phyloP scores from a whole-genome alignment of 345 rosid genomes.

The Pelargonium nanum region DNA sequence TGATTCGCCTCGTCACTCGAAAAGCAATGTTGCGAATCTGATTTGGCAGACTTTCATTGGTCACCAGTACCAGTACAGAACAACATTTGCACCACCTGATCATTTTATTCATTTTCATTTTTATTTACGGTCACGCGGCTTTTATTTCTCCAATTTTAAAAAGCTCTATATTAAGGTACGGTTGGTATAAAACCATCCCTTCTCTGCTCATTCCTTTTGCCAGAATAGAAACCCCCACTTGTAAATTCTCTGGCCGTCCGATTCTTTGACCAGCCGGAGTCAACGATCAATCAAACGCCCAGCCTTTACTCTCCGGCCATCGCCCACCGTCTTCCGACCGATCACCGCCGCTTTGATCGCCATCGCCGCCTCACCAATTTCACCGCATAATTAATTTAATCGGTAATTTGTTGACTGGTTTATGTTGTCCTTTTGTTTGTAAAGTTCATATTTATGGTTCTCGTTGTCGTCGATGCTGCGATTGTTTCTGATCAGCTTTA shows the following conservation, averaged over 20 bases:
- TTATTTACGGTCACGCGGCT: too few relatives aligned
- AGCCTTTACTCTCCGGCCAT: too few relatives aligned
- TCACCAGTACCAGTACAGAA: not conserved
- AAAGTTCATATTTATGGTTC: too few relatives aligned
- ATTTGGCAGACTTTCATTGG: not conserved
- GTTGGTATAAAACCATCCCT: not conserved
- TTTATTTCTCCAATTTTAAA: too few relatives aligned
- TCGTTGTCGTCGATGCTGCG: not conserved
- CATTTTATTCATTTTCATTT: too few relatives aligned
- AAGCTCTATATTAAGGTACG: not conserved
- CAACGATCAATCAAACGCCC: not conserved
- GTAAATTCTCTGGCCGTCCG: not conserved
- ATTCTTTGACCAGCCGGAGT: not conserved
- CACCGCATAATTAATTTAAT: not conserved
- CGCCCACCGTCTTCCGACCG: not conserved
- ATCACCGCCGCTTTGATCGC: not conserved
- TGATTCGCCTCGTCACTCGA: not conserved
- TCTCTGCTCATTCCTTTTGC: too few relatives aligned
- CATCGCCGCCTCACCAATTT: too few relatives aligned
- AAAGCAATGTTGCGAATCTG: not conserved
- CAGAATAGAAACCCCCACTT: not conserved
- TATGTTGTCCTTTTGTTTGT: not conserved
- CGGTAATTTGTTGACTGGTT: not conserved
- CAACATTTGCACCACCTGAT: not conserved
- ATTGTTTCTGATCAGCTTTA: not conserved